Evolutionary conservation across 768 basidiomycete genomes (phyloP).

Genomic region (Psilocybe cyanescens): DNA sequence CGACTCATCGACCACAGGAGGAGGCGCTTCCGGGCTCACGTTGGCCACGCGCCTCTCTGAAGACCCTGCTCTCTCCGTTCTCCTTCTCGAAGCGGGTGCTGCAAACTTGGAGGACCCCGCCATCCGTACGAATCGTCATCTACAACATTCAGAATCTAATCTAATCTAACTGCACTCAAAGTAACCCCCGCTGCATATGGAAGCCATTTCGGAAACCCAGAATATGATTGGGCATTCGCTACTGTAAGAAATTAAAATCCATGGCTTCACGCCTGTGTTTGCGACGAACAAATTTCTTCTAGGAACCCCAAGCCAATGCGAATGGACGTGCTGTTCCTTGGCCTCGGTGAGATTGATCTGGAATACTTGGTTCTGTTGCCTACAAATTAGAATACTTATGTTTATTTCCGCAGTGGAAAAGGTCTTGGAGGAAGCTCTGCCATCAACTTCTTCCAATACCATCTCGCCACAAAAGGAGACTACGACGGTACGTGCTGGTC

Average conservation of each 20-base stretch:
- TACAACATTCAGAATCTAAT: neutral
- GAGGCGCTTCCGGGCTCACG: slow-evolving; percentile 2
- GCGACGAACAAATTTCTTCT: neutral
- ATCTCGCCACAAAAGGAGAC: slow-evolving; percentile 1
- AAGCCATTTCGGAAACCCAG: slow-evolving; percentile 6
- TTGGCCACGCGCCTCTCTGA: slow-evolving; percentile 4
- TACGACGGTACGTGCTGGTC: neutral
- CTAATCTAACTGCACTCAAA: neutral
- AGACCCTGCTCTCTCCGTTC: neutral
- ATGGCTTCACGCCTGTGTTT: neutral
- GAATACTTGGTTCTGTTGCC: neutral
- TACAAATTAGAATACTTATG: too few relatives aligned
- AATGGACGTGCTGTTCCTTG: neutral
- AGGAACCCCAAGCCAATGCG: slow-evolving; percentile 1
- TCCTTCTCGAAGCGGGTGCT: slow-evolving; percentile 2
- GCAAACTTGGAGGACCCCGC: neutral
- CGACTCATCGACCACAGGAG: neutral
- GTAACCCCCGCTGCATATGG: slow-evolving; percentile 7
- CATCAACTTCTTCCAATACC: slow-evolving; percentile 10
- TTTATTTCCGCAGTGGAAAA: neutral
- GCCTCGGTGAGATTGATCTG: neutral
- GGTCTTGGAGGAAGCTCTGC: slow-evolving; percentile 9
- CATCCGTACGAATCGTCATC: neutral
- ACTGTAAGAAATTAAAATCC: neutral
- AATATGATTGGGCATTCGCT: slow-evolving; percentile 3